phyloP scores from a whole-genome alignment of 2,329 filamentous ascomycete species.

The Phyllosticta citrichinensis region DNA sequence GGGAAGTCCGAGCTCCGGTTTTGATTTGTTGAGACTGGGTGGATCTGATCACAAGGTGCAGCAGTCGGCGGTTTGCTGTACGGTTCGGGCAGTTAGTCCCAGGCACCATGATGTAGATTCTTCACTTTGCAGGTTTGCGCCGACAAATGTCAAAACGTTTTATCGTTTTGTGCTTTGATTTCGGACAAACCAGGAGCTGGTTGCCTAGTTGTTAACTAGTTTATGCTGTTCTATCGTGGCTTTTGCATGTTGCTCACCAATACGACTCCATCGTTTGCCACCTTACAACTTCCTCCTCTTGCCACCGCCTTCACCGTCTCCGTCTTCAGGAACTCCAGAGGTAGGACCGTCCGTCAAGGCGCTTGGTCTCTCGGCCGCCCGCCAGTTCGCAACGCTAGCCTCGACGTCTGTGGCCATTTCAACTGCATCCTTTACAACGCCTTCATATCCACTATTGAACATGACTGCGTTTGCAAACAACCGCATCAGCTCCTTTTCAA shows the following conservation, averaged over 20 bases:
- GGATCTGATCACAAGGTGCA: background rate
- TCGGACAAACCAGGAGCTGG: background rate
- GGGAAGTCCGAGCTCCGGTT: background rate
- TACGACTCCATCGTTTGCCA: background rate
- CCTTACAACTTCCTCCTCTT: slow-evolving; percentile 2
- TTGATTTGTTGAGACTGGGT: background rate
- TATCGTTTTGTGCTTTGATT: background rate
- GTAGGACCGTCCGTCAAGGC: background rate
- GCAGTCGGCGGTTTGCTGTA: background rate
- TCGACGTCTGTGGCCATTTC: slow-evolving; percentile 88
- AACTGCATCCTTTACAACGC: slow-evolving; percentile 75
- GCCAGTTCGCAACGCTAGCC: slow-evolving; percentile 63
- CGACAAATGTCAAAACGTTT: background rate
- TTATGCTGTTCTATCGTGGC: background rate
- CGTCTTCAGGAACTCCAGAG: slow-evolving; percentile 19
- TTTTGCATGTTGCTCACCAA: background rate
- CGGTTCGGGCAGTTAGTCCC: background rate
- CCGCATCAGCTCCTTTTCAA: slow-evolving; percentile 86
- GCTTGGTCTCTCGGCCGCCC: slow-evolving; percentile 51
- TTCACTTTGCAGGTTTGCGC: background rate
- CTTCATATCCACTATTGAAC: slow-evolving; percentile 92
- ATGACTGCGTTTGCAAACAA: slow-evolving; percentile 99
- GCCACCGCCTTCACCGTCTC: background rate
- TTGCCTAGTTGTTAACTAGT: background rate
- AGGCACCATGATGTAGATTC: background rate